Evolutionary conservation across 306 rosid species (phyloP), one percentile per base, ranked within the genome.

Genomic region (Astragalus glycyphyllos): DNA sequence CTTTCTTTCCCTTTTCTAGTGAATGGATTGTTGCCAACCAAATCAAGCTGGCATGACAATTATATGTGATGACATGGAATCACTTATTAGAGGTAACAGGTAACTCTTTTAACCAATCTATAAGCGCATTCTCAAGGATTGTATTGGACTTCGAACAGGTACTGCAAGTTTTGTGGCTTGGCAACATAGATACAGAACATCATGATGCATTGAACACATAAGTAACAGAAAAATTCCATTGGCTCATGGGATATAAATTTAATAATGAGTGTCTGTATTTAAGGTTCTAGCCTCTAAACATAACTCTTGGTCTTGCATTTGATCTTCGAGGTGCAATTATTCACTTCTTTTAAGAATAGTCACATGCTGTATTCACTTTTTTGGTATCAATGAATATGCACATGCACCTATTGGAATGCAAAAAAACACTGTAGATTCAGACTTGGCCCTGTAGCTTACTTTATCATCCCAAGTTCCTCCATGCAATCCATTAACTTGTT

Each of bases 401-500:
- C 64, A 51, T 29, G 71, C 62, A 69, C 38, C 41, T 58, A 54
- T 20, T 47, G 7, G 60, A 40, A 48, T 37, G 72, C 41, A 57
- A 71, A 53, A 20, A 51, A 57, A 45, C 17, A 72, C 26, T 56
- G 61, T 49, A 73, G 50, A 74, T 15, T 65, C 38, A 54, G 59
- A 50, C 65, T 60, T 35, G 34, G 48, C 47, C 69, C 44, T 42
- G 49, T 54, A 63, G 72, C 92, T 87, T 86, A 95, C 99, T 73
- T 91, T 49, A 56, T 75, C 74, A 95, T 82, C 70, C 91, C 86
- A 78, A 62, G 77, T 75, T 89, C 97, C 77, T 87, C 96, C 88
- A 76, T 82, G 86, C 91, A 84, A 72, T 79, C 88, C 83, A 82
- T 78, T 65, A 95, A 78, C 84, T 86, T 89, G 53, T 86, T 88